Base-by-base conservation (phyloP, 371 early-diverging fungal species). In the Mucor indicus region DNA sequence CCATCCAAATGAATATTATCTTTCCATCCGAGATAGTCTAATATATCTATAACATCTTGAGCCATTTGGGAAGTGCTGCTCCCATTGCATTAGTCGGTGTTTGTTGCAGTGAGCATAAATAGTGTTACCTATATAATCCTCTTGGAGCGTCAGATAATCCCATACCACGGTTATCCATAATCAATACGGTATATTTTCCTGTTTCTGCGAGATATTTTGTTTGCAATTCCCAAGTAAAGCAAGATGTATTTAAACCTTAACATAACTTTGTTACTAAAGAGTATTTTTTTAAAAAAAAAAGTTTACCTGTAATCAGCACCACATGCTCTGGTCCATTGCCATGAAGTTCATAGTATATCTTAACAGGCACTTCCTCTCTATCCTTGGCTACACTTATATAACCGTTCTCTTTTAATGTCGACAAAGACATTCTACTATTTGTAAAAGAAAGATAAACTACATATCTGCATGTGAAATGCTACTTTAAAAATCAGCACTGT, bases 151-250 rank as follows among this genome's bases (percentile, higher is more conserved):
- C 80, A 1, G 69, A 64, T 30, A 66, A 39, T 16, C 90, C 90
- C 44, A 80, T 75, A 13, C 89, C 90, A 39, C 89, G 64, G 60
- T 90, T 90, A 36, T 90, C 90, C 52, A 86, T 83, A 13, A 86
- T 79, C 41, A 85, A 78, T 1, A 86, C 73, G 12, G 81, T 80
- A 57, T 79, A 87, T 19, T 79, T 79, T 10, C 67, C 68, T 21
- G 71, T 68, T 5, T 47, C 30, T 12, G 78, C 77, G 48, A 87
- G 75, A 50, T 74, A 76, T 30, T 75, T 67, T 1, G 81, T 73
- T 62, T 68, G 67, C 54, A 70, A 19, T 55, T 72, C 46, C 80
- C 73, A 67, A 22, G 44, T 51, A 25, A 66, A 59, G 65, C 83
- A 79, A 41, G 62, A 65, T 44, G 65, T 46, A 10, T 73, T 74